A percentile compares a stretch with the other conserved stretches of the same genome.
Conservation (phyloP, 2,329 filamentous ascomycete genomes). For the Eutypella sp. region DNA sequence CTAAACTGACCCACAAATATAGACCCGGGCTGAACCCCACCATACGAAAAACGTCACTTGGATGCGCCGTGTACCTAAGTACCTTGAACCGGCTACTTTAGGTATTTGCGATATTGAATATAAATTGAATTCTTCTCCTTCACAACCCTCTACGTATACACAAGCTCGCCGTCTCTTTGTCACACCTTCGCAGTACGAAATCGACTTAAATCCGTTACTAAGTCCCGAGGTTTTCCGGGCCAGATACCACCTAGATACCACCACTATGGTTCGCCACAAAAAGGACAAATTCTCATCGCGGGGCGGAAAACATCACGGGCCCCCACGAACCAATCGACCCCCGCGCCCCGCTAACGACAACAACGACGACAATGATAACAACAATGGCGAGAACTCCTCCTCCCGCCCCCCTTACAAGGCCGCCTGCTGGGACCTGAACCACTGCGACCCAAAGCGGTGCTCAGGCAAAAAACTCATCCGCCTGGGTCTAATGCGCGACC, state of each 20-base stretch:
- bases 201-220: no score
- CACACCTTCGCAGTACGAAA: no score
- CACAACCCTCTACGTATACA: not conserved
- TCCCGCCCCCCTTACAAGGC: constrained; percentile 69
- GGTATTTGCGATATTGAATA: not conserved
- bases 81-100: no score
- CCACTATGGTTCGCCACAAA: constrained; percentile 85
- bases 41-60: not conserved
- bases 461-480: constrained; percentile 93
- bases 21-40: no score
- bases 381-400: constrained; percentile 34
- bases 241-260: not conserved
- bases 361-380: constrained; percentile 25
- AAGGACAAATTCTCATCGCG: constrained; percentile 77
- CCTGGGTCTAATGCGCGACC: constrained; percentile 86
- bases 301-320: constrained; percentile 62
- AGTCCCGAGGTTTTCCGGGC: no score
- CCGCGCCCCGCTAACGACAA: not conserved
- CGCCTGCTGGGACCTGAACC: constrained; percentile 95
- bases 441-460: constrained; percentile 95
- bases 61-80: not conserved
- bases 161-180: no score
- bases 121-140: no score
- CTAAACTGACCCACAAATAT: no score
- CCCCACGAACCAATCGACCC: constrained; percentile 23